Evolutionary conservation across 306 rosid species (phyloP), one percentile per base, ranked within the genome.

Genomic region (Hylodesmum podocarpum): DNA sequence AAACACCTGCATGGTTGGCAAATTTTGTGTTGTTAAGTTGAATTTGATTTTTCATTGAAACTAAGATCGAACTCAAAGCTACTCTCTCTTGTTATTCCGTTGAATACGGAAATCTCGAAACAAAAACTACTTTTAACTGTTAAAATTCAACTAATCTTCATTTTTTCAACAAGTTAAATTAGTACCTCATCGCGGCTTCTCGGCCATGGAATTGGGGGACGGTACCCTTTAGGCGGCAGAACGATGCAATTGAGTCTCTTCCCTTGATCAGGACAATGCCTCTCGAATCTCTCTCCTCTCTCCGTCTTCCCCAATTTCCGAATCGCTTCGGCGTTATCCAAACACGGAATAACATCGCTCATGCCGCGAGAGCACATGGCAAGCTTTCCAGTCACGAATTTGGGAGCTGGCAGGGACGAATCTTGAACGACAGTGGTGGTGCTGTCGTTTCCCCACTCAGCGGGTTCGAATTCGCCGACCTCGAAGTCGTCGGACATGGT

Each of bases 111-210:
- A n/a, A n/a, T n/a, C n/a, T n/a, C n/a, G n/a, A n/a, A n/a, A n/a
- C n/a, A n/a, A n/a, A n/a, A n/a, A n/a, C n/a, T n/a, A n/a, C n/a
- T n/a, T n/a, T n/a, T n/a, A n/a, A n/a, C n/a, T n/a, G n/a, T n/a
- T n/a, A n/a, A n/a, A n/a, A n/a, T n/a, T n/a, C n/a, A n/a, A n/a
- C n/a, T n/a, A n/a, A n/a, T n/a, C n/a, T n/a, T n/a, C n/a, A n/a
- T n/a, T n/a, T n/a, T n/a, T n/a, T n/a, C n/a, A 54, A 44, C 18
- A 44, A 44, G n/a, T 13, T n/a, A 22, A 55, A 6, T 5, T 0
- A n/a, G 14, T 85, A 95, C 99, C 99, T 92, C 97, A 19, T 90
- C 91, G 10, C 97, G 93, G 88, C 99, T 95, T 78, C 76, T 88
- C 1, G 97, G 99, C 99, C 99, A 95, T 0, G 97, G 92, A 71